Base-by-base conservation (phyloP, 768 basidiomycete genomes). In the Lactarius hengduanensis region DNA sequence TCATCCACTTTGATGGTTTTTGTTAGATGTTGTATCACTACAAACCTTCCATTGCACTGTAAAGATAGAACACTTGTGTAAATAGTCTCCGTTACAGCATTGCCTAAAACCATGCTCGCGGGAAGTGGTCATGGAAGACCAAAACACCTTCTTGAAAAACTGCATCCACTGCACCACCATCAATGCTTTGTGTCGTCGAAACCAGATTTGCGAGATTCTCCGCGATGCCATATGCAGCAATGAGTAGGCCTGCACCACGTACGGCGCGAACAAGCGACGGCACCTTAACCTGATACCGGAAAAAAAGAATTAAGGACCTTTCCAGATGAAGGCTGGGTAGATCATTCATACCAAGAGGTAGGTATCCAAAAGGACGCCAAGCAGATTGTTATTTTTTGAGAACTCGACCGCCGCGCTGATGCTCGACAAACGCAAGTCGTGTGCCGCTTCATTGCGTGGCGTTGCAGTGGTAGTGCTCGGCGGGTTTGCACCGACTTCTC, bases 361-460 rank as follows among this genome's bases (percentile, higher is more conserved):
- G 13, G 91, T 90, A 75, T 97, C 92, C 59, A 97, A 83, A 73
- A 96, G 88, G 55, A 99, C 81, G 64, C 97, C 97, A 63, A 99
- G 79, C 26, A 99, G 79, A 76, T 99, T 98, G 77, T 98, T 98
- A 56, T 83, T 81, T 72, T 90, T 92, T 26, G 95, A 91, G 73
- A 98, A 97, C 71, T 96, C 94, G 63, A 98, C 94, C 18, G 94
- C 95, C 64, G 92, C 87, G 65, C 90, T 86, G 45, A 98, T 86
- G 73, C 93, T 95, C 58, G 84, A 80, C 55, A 84, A 73, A 64
- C 86, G 80, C 70, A 74, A 74, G 66, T 80, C 80, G 58, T 81
- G 79, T 62, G 84, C 84, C 69, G 79, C 78, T 69, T 79, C 73
- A 53, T 72, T 56, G 26, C 26, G 53, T 20, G 72, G 71, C 73